A percentile compares a stretch with the other conserved stretches of the same genome.
These are phyloP conservation scores for Apiotrichum akiyoshidainum DNA, from an alignment of 1,284 basidiomycete species.

Conservation along the genomic window DNA sequence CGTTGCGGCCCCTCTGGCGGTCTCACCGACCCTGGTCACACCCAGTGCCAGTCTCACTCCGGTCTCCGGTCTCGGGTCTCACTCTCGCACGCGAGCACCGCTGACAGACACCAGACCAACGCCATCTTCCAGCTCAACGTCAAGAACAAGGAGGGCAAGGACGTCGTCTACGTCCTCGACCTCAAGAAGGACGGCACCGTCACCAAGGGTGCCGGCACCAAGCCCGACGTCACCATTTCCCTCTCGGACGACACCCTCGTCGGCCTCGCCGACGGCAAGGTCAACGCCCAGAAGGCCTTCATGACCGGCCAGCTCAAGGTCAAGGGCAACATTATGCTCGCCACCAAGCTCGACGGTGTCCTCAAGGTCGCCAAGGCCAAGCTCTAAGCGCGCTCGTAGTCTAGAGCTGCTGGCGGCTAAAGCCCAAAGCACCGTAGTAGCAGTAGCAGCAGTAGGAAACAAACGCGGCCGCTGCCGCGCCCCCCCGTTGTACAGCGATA, in stretches of 20 bases:
- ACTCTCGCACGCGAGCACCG: too few species aligned
- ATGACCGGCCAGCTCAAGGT: slow-evolving; percentile 79
- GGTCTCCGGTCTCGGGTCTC: too few species aligned
- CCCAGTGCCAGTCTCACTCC: too few species aligned
- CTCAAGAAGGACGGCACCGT: slow-evolving; percentile 83
- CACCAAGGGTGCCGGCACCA: slow-evolving; percentile 70
- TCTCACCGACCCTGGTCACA: too few species aligned
- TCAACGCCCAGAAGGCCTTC: slow-evolving; percentile 84
- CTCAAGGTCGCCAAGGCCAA: slow-evolving; percentile 58
- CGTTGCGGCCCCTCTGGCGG: too few species aligned
- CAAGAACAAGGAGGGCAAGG: slow-evolving; percentile 71
- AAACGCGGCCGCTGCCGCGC: too few species aligned
- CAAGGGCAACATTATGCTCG: slow-evolving; percentile 44
- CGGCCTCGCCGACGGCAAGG: slow-evolving; percentile 50
- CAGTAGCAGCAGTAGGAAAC: too few species aligned
- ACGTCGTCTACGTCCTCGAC: slow-evolving; percentile 82
- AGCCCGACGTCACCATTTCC: slow-evolving; percentile 52
- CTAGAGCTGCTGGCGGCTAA: too few species aligned
- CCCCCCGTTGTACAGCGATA: too few species aligned
- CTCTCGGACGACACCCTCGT: slow-evolving; percentile 48
- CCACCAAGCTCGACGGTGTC: slow-evolving; percentile 75
- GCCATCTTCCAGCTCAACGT: slow-evolving; percentile 87
- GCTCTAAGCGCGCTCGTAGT: slow-evolving; percentile 26
- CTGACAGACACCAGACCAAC: slow-evolving; percentile 63
- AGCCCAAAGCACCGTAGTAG: too few species aligned